phyloP scores from a whole-genome alignment of 2,329 filamentous ascomycete genomes.

The Calonectria naviculata region DNA sequence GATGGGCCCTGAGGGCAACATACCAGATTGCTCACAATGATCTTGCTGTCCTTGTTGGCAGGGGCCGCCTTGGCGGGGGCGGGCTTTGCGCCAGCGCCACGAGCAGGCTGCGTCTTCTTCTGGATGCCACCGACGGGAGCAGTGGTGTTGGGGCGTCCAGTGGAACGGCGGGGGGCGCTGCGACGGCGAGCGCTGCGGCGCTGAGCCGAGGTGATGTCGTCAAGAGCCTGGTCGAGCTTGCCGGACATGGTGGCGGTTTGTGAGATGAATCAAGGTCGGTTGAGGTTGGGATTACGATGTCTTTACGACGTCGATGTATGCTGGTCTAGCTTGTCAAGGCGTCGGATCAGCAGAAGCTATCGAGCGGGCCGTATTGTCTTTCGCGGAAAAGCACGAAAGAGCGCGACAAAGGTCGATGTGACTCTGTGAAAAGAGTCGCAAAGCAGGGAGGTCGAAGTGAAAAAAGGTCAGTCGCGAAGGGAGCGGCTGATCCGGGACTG shows the following conservation, averaged over 20 bases:
- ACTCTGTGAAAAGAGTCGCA: conserved; percentile 19
- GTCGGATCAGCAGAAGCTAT: conserved; percentile 38
- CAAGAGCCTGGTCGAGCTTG: conserved; percentile 97
- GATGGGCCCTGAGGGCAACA: conserved; percentile 47
- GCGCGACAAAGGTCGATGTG: conserved; percentile 3
- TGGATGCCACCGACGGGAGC: conserved; percentile 88
- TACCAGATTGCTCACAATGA: conserved; percentile 99
- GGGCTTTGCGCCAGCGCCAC: conserved; percentile 68
- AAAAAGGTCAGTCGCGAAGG: conserved; percentile 25
- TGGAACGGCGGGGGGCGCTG: conserved; percentile 60
- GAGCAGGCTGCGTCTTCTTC: conserved; percentile 76
- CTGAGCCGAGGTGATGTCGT: conserved; percentile 92
- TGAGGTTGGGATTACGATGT: conserved; percentile 14
- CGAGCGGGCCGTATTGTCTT: conserved; percentile 14
- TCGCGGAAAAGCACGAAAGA: conserved; percentile 6
- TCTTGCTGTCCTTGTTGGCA: conserved; percentile 84
- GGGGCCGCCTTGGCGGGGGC: conserved; percentile 73
- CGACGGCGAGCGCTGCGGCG: conserved; percentile 68
- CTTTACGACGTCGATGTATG: conserved; percentile 22
- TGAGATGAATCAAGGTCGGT: conserved; percentile 26
- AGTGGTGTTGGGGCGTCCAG: conserved; percentile 64
- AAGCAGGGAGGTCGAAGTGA: conserved; percentile 25
- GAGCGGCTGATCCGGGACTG: conserved; percentile 16
- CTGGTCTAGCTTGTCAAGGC: conserved; percentile 35
- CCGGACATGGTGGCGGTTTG: conserved; percentile 76